A percentile compares a stretch with the other conserved stretches of the same genome.
Evolutionary conservation across 805 yeast species (phyloP).

Genomic region (Ogataea neopini): DNA sequence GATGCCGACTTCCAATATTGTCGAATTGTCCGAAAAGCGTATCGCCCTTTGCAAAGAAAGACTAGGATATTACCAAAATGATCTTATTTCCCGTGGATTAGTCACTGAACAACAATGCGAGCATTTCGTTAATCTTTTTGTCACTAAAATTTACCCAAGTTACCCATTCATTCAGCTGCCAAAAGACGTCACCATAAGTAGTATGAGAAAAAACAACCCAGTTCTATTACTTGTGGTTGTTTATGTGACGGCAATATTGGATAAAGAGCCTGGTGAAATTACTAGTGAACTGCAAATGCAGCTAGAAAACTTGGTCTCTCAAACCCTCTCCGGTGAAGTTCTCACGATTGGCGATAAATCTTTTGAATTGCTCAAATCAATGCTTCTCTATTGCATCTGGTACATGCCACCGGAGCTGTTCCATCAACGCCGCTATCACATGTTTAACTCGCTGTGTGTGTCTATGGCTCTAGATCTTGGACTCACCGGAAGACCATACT

Average conservation of each 20-base stretch:
- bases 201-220: conserved; percentile 54
- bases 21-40: conserved; percentile 46
- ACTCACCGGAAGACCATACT: conserved; percentile 54
- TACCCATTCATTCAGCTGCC: conserved; percentile 64
- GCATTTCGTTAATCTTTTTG: conserved; percentile 51
- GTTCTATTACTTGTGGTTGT: conserved; percentile 64
- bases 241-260: conserved; percentile 55
- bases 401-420: conserved; percentile 82
- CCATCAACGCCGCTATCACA: conserved; percentile 74
- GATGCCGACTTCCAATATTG: conserved; percentile 46
- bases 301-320: conserved; percentile 54
- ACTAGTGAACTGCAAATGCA: conserved; percentile 45
- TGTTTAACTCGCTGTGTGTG: conserved; percentile 64
- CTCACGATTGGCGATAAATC: conserved; percentile 71
- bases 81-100: conserved; percentile 58
- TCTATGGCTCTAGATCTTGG: conserved; percentile 78
- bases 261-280: conserved; percentile 26
- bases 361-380: conserved; percentile 62
- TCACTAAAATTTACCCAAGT: conserved; percentile 42
- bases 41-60: conserved; percentile 33
- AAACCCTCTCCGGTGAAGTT: conserved; percentile 55
- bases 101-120: conserved; percentile 61
- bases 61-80: conserved; percentile 34
- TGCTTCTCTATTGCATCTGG: conserved; percentile 69
- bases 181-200: conserved; percentile 42